Evolutionary conservation across 2,329 filamentous ascomycete genomes (phyloP), one percentile per base, ranked within the genome.

Genomic region (Aspergillus amoenus): DNA sequence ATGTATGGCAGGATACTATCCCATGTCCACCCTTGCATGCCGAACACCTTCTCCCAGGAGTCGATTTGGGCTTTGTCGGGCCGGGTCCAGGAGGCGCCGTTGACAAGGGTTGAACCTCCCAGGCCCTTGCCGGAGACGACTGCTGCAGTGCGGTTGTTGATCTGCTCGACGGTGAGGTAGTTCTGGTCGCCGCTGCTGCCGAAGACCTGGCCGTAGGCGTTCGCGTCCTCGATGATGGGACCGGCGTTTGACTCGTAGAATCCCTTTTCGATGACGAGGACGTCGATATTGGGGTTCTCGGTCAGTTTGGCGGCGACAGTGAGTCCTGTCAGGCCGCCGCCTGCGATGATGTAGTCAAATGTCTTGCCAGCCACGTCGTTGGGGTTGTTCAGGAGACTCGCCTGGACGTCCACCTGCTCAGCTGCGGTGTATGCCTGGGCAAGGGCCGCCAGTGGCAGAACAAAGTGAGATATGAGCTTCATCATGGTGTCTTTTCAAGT

Each of bases 1-100:
- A 82, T 82, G 58, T 82, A 82, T 0, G 73, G 74, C 3, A 80
- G 56, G 3, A 83, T 61, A 39, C 65, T 71, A 1, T 74, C 68
- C 77, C 78, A 82, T 34, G 71, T 74, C 75, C 76, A 81, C 1
- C 75, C 78, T 1, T 72, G 59, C 40, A 76, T 79, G 0, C 78
- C 80, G 3, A 82, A 69, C 6, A 71, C 68, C 22, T 68, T 55
- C 44, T 68, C 66, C 66, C 67, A 68, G 4, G 64, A 65, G 44
- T 68, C 64, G 13, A 66, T 37, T 50, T 68, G 64, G 1, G 54
- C 61, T 41, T 66, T 70, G 50, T 69, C 57, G 2, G 67, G 68
- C 2, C 67, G 59, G 5, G 69, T 71, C 69, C 68, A 71, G n/a
- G 68, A 63, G 21, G 57, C 60, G 30, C 68, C 66, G 21, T 70